Conservation (phyloP, 371 early-diverging fungal genomes). For the Capillidium heterosporum region DNA sequence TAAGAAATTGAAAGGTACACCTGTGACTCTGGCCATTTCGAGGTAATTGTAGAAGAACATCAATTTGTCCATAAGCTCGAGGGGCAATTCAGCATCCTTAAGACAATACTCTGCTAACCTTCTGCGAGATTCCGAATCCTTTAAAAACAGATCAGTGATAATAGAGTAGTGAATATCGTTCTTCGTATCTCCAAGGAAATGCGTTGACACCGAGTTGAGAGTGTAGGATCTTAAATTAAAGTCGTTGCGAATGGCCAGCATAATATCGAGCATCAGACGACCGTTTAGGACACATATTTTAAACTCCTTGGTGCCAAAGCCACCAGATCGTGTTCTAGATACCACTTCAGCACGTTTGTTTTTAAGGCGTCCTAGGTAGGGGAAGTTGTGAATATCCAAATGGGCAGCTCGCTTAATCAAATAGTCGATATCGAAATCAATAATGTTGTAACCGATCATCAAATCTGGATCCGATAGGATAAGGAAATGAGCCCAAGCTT, state of each 20-base stretch:
- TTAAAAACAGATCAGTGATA: conserved; percentile 92
- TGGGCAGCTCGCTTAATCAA: conserved; percentile 83
- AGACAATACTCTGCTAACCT: conserved; percentile 98
- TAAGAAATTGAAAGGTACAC: conserved; percentile 94
- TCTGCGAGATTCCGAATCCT: conserved; percentile 87
- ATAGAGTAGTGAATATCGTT: conserved; percentile 99
- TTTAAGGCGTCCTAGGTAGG: conserved; percentile 72
- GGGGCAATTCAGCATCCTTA: conserved; percentile 97
- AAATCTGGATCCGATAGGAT: conserved; percentile 82
- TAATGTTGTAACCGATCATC: conserved; percentile 97
- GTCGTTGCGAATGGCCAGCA: conserved; percentile 93
- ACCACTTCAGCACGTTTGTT: conserved; percentile 46
- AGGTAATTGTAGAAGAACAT: conserved; percentile 96
- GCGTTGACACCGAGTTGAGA: conserved; percentile 92
- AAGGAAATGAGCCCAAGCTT: conserved; percentile 73
- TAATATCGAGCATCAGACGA: conserved; percentile 87
- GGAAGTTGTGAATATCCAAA: conserved; percentile 56
- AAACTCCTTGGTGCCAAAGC: conserved; percentile 81
- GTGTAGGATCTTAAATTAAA: conserved; percentile 96
- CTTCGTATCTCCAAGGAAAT: conserved; percentile 98
- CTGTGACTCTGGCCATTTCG: conserved; percentile 98
- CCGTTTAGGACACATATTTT: conserved; percentile 85
- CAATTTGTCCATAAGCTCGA: conserved; percentile 89
- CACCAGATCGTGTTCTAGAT: conserved; percentile 77
- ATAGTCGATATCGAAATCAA: conserved; percentile 98